Evolutionary conservation across 2,329 filamentous ascomycete species (phyloP), one percentile per base, ranked within the genome.

Genomic region (Trichoderma sp.): DNA sequence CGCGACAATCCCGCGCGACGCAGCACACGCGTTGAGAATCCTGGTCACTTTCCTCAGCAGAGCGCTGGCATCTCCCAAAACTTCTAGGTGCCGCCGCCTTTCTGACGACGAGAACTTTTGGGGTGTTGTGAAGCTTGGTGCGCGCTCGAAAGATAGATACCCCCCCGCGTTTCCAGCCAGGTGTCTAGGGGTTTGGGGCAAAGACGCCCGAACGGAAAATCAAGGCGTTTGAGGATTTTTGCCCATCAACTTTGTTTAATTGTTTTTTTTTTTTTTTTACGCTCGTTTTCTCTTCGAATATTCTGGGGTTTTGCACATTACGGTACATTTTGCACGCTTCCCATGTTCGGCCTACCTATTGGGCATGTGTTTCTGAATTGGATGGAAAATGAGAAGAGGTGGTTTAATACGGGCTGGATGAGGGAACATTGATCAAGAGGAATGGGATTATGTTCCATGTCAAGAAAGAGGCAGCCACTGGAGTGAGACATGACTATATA

Each of bases 11-110:
- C 90, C 68, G 95, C 95, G 30, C 84, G 95, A 71, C 87, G 95
- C 69, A 97, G 97, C 79, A 97, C 95, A 14, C 88, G 93, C 68
- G 98, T 99, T 73, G 93, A 98, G 80, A 96, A 90, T 75, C 90
- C 92, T 2, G 87, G 91, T 51, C 91, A 95, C 68, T 96, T 91
- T 73, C 93, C 94, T 12, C 92, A 96, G 74, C 93, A 96, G 80
- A 96, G 91, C 72, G 92, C 92, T 45, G 95, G 95, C 66, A 97
- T 99, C 72, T 91, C 95, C 39, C 95, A 98, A 79, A 99, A 99
- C 78, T 99, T 99, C 73, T 98, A 86, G 76, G 60, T 47, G 57
- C 10, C n/a, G 19, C 43, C 34, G 43, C 26, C 5, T 12, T 24
- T 24, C 21, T 24, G 21, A 24, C 21, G 41, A 21, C 67, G 50